A percentile compares a stretch with the other conserved stretches of the same genome.
Evolutionary conservation across 139 green algal genomes (phyloP).

Genomic region (Ostreobium quekettii): DNA sequence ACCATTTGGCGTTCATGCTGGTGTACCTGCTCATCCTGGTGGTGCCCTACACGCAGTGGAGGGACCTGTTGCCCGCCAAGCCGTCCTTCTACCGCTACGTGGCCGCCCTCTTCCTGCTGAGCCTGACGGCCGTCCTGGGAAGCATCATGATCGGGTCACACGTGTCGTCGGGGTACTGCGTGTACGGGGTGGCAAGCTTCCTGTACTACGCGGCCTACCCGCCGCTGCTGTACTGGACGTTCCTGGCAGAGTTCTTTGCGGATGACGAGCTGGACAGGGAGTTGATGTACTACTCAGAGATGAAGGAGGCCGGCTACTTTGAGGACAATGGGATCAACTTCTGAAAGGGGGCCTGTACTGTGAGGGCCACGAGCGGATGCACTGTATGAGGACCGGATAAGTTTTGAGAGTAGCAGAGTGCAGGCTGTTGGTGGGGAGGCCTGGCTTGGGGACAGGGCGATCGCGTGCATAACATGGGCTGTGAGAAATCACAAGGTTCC

Average conservation of each 20-base stretch:
- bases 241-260: slow-evolving; percentile 45
- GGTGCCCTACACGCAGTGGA: slow-evolving; percentile 35
- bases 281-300: slow-evolving; percentile 40
- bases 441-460: too few species aligned
- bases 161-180: slow-evolving; percentile 37
- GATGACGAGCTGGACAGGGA: slow-evolving; percentile 32
- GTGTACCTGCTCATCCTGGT: slow-evolving; percentile 34
- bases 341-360: neutral
- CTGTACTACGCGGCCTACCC: slow-evolving; percentile 39
- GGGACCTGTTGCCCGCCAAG: slow-evolving; percentile 42
- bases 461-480: too few species aligned
- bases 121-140: slow-evolving; percentile 19
- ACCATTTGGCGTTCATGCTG: slow-evolving; percentile 22
- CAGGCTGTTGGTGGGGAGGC: too few species aligned
- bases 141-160: slow-evolving; percentile 17
- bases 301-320: slow-evolving; percentile 40
- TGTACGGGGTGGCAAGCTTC: slow-evolving; percentile 33
- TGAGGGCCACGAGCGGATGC: too few species aligned
- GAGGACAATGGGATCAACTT: slow-evolving; percentile 9
- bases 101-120: slow-evolving; percentile 25
- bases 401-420: too few species aligned
- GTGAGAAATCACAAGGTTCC: too few species aligned
- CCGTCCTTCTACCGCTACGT: slow-evolving; percentile 45
- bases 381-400: too few species aligned
- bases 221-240: slow-evolving; percentile 44